Conservation (phyloP, 2,329 filamentous ascomycete genomes). For the Aspergillus quadrilineatus region DNA sequence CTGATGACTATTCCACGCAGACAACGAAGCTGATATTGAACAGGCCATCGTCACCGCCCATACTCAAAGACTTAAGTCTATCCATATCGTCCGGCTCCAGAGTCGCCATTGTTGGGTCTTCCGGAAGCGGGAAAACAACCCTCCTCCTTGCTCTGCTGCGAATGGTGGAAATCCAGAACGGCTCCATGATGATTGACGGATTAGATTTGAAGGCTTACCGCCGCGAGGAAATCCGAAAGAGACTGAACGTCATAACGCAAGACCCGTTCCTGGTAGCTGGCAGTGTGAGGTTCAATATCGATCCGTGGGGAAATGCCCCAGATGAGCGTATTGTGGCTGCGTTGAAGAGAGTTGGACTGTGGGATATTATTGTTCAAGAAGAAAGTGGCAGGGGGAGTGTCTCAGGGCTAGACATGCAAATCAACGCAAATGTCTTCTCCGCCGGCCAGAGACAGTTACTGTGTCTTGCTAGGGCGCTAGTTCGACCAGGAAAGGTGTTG, state of each 20-base stretch:
- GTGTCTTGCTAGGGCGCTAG: constrained; percentile 1
- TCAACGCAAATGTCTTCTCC: not conserved
- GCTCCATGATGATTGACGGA: constrained; percentile 3
- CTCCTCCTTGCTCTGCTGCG: not conserved
- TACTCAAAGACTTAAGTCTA: not conserved
- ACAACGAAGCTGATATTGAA: not conserved
- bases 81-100: constrained; percentile 9
- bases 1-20: too few species aligned
- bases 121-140: constrained; percentile 13
- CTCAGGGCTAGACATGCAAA: not conserved
- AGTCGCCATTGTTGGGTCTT: constrained; percentile 15
- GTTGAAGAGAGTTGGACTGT: not conserved
- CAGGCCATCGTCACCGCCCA: not conserved
- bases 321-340: not conserved
- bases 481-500: constrained; percentile 7
- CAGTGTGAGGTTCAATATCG: not conserved
- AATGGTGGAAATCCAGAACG: not conserved
- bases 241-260: not conserved
- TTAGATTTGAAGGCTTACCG: not conserved
- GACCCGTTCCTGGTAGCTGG: not conserved
- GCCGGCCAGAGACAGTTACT: constrained; percentile 8
- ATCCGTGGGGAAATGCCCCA: not conserved
- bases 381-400: not conserved
- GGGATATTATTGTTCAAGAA: not conserved
- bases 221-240: not conserved